Base-by-base conservation (phyloP, 2,329 filamentous ascomycete species). In the Neonectria hederae region DNA sequence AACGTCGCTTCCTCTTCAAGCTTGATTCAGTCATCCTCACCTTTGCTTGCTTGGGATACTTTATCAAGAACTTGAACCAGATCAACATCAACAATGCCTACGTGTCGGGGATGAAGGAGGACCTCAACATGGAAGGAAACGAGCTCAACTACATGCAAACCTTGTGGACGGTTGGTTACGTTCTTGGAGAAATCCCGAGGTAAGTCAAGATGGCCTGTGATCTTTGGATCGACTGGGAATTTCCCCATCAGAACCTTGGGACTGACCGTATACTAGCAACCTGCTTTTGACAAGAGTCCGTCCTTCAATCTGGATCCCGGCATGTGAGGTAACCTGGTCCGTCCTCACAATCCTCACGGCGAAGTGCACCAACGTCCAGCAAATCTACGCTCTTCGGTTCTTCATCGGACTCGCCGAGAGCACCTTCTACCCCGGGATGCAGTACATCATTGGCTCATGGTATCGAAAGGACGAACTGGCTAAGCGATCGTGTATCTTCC, bases 141-240 rank as follows among this genome's bases (percentile, higher is more conserved):
- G 69, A 74, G 58, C 79, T 88, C n/a, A 88, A 88, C 66, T 84
- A 87, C 42, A 74, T 81, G 69, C 75, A 76, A 64, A 83, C 86
- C 0, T 81, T 81, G 40, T 90, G 86, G 82, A 89, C 85, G 0
- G 80, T 87, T 2, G 88, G 88, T 26, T 90, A 90, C 66, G 83
- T 87, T 0, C 77, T 89, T 76, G 78, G 79, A 9, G 75, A 81
- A 57, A 74, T 77, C 51, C 77, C 79, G 4, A 75, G 71, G 70
- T 72, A 62, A 38, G 65, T 48, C 10, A 21, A 53, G 5, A 24
- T 45, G 22, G 17, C 19, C 9, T 42, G 7, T 35, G 10, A 28
- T 8, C 3, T 17, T 8, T 13, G 1, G 42, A 1, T 40, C 5
- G 5, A 13, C 46, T 30, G 7, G 13, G 11, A 21, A 14, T 13